phyloP scores from a whole-genome alignment of 345 rosid genomes.

The Moringa oleifera region DNA sequence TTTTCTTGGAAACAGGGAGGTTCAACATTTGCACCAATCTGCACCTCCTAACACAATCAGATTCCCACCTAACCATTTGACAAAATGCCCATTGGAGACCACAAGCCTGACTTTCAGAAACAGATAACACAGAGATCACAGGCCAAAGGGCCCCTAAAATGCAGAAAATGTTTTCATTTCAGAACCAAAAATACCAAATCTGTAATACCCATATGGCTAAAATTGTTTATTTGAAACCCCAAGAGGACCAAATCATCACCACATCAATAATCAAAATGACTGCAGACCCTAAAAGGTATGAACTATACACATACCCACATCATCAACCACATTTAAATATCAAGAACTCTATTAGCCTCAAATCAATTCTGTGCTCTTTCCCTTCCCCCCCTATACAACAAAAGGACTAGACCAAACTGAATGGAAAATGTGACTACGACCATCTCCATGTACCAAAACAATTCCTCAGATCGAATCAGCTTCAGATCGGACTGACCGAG shows the following conservation, averaged over 20 bases:
- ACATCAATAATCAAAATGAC: constrained; percentile 23
- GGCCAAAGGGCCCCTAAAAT: background rate
- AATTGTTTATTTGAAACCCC: constrained; percentile 27
- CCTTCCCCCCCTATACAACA: constrained; percentile 35
- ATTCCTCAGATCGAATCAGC: constrained; percentile 16
- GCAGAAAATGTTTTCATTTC: background rate
- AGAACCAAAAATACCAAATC: no score
- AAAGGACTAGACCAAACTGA: constrained; percentile 17
- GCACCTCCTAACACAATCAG: constrained; percentile 16
- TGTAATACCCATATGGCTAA: background rate
- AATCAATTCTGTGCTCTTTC: constrained; percentile 24
- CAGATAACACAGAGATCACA: background rate
- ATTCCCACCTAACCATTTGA: constrained; percentile 27
- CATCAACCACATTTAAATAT: constrained; percentile 8
- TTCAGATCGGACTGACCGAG: constrained; percentile 18
- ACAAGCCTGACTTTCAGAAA: constrained; percentile 3
- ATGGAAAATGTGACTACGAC: constrained; percentile 8
- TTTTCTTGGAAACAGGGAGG: no score
- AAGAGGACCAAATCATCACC: constrained; percentile 27
- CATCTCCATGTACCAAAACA: no score
- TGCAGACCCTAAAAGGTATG: constrained; percentile 13
- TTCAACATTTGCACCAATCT: constrained; percentile 2
- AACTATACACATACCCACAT: constrained; percentile 41
- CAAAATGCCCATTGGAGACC: constrained; percentile 15
- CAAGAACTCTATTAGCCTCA: constrained; percentile 13